phyloP scores from a whole-genome alignment of 2,329 filamentous ascomycete species.

The Botrytis medusae region DNA sequence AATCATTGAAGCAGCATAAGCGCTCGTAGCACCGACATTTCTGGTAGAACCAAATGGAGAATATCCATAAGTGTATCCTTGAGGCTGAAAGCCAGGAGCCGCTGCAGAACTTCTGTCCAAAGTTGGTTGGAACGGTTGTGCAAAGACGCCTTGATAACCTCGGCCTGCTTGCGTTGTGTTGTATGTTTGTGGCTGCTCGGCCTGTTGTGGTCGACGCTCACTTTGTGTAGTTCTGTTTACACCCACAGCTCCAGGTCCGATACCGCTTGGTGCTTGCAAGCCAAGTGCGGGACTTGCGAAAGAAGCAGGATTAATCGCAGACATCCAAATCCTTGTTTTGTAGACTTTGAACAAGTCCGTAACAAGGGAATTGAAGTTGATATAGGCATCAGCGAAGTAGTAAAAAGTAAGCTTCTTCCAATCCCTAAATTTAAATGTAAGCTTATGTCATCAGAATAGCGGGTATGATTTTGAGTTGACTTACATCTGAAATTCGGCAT shows the following conservation, averaged over 20 bases:
- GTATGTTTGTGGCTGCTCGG: constrained; percentile 37
- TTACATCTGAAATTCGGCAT: constrained; percentile 98
- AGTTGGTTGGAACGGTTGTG: constrained; percentile 46
- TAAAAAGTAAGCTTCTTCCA: constrained; percentile 99
- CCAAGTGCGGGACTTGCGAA: constrained; percentile 79
- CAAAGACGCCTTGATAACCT: constrained; percentile 44
- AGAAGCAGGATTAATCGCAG: constrained; percentile 94
- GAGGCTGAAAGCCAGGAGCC: constrained; percentile 43
- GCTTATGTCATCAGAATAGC: background rate
- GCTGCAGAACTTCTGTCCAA: constrained; percentile 44
- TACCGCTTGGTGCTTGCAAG: constrained; percentile 66
- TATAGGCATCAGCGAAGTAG: constrained; percentile 96
- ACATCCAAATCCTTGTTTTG: constrained; percentile 99
- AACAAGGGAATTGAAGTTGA: constrained; percentile 98
- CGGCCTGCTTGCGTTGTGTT: constrained; percentile 30
- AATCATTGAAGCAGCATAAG: constrained; percentile 45
- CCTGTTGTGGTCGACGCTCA: constrained; percentile 45
- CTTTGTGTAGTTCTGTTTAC: constrained; percentile 45
- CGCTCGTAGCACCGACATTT: constrained; percentile 37
- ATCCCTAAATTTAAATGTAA: constrained; percentile 60
- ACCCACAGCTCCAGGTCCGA: constrained; percentile 65
- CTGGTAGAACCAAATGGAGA: constrained; percentile 47
- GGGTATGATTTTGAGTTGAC: constrained; percentile 41
- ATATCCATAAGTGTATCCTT: constrained; percentile 46
- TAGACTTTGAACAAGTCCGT: constrained; percentile 99